Evolutionary conservation across 2,329 filamentous ascomycete species (phyloP).

Genomic region (Cryphonectria nitschkei): DNA sequence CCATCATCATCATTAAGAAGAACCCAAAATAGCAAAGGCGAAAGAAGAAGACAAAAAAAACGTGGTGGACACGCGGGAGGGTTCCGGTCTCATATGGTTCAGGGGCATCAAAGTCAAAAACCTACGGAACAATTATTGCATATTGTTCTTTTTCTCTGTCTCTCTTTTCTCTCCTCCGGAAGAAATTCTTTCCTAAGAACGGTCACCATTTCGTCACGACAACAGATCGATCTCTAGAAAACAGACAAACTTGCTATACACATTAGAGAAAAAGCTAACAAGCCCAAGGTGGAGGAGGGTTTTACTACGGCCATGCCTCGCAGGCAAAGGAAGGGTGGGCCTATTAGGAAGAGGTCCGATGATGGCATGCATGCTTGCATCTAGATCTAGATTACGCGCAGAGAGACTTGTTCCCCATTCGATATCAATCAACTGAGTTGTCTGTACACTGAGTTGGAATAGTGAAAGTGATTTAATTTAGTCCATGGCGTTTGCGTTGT

Average conservation of each 20-base stretch:
- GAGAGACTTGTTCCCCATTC: background rate
- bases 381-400: background rate
- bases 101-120: slow-evolving; percentile 5
- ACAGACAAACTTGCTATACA: slow-evolving; percentile 13
- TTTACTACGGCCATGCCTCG: background rate
- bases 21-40: slow-evolving; percentile 18
- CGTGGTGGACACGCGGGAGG: background rate
- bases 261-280: slow-evolving; percentile 14
- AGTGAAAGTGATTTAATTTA: background rate
- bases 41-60: slow-evolving; percentile 20
- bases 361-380: background rate
- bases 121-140: background rate
- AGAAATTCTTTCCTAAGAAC: background rate
- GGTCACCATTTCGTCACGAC: slow-evolving; percentile 11
- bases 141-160: background rate
- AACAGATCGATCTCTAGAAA: slow-evolving; percentile 11
- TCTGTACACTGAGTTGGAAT: background rate
- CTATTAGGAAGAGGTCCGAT: background rate
- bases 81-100: background rate
- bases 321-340: background rate
- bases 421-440: background rate
- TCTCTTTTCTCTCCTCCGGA: background rate
- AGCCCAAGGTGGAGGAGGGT: background rate
- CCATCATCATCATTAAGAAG: background rate
- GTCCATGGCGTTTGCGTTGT: background rate